Evolutionary conservation across 1,284 basidiomycete species (phyloP), one percentile per base, ranked within the genome.

Genomic region (Boletellus deceptivus): DNA sequence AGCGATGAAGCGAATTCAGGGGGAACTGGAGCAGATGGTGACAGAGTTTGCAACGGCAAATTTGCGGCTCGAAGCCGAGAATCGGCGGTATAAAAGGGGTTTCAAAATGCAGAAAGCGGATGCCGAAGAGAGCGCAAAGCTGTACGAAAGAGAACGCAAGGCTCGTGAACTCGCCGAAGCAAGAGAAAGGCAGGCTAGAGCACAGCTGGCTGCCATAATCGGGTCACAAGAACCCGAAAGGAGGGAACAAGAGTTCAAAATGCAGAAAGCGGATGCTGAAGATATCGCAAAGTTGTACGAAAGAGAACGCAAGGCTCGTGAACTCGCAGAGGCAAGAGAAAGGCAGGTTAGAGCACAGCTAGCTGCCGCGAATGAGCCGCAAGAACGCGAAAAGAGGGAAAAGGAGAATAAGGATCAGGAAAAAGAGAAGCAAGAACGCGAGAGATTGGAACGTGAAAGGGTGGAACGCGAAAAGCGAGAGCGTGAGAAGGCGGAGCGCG

Each of bases 11-110:
- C 46, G 51, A 2, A 57, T 69, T 18, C 63, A 66, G 22, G 46
- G 34, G 3, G 62, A 67, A 45, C 55, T 71, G 13, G 59, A 61
- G 49, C 61, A 59, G 37, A 62, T 72, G 56, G 62, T 64, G 0
- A 48, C 59, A 0, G 57, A 65, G 18, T 68, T 70, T 48, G 58
- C 59, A 27, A 48, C 55, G 10, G 68, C 72, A 46, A 72, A 70
- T 37, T 54, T 46, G 25, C 50, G 58, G 36, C 59, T 71, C 35
- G 63, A 66, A 36, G 52, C 43, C 1, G 60, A 67, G 39, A 69
- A 67, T 29, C 45, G 53, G 37, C 62, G 47, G 4, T 60, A 58
- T 13, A 44, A 49, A 36, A 53, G 49, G 24, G 51, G 52, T n/a
- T 35, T 60, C 27, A 46, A 34, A 42, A 55, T 43, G 27, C 61